phyloP scores from a whole-genome alignment of 352 stramenopile species.

The Thalassiosira pacifica region DNA sequence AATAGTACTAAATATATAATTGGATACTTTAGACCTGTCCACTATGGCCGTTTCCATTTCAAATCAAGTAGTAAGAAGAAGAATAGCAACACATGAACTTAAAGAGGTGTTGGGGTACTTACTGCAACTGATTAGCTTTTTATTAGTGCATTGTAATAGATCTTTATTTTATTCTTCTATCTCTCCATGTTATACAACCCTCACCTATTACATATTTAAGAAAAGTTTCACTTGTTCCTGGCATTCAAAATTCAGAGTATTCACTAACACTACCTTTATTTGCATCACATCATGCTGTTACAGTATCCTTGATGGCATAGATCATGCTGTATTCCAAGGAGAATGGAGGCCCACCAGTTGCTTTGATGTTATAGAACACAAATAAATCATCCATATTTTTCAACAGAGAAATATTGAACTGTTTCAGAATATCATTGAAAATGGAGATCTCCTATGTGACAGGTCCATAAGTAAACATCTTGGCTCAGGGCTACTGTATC shows the following conservation, averaged over 20 bases:
- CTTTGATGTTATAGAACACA: constrained; percentile 95
- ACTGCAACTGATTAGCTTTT: no score
- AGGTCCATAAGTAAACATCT: constrained; percentile 93
- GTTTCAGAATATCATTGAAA: constrained; percentile 94
- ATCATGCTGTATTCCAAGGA: constrained; percentile 94
- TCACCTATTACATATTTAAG: no score
- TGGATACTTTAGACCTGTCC: no score
- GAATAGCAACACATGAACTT: no score
- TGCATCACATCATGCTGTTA: constrained; percentile 88
- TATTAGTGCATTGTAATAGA: no score
- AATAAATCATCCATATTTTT: constrained; percentile 93
- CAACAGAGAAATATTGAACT: constrained; percentile 95
- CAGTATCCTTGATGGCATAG: constrained; percentile 95
- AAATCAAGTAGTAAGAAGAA: no score
- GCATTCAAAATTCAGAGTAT: constrained; percentile 84
- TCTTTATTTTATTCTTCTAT: no score
- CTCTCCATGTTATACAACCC: no score
- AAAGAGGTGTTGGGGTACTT: no score
- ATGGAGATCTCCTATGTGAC: constrained; percentile 97
- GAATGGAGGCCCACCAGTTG: constrained; percentile 95
- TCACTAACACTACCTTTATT: constrained; percentile 26
- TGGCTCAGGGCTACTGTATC: constrained; percentile 90
- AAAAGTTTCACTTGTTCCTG: constrained; percentile 83
- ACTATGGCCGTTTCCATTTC: no score
- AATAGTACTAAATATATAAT: no score